Conservation (phyloP, 140 eudicot genomes). For the Flaveria floridana region DNA sequence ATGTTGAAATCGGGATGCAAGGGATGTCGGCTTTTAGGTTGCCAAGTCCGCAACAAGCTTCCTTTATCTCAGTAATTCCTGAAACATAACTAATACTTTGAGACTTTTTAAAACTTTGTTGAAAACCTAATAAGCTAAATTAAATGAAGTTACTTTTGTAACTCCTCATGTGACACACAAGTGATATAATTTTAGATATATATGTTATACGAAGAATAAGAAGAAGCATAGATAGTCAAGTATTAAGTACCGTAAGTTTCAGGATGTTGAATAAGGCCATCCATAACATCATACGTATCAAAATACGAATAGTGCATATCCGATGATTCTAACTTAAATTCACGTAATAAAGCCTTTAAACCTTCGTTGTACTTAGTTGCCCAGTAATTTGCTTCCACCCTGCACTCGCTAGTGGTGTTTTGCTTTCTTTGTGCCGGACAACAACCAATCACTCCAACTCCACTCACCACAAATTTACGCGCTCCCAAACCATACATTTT, state of each 20-base stretch:
- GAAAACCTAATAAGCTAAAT: neutral
- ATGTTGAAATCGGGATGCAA: constrained; percentile 66
- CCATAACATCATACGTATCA: constrained; percentile 52
- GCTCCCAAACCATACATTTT: constrained; percentile 58
- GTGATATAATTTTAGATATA: no score
- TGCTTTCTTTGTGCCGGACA: constrained; percentile 58
- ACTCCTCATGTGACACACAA: no score
- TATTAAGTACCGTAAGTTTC: constrained; percentile 50
- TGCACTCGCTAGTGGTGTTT: constrained; percentile 42
- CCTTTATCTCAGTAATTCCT: constrained; percentile 73
- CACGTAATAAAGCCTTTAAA: constrained; percentile 33
- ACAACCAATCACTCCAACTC: constrained; percentile 61
- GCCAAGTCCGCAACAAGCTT: constrained; percentile 94
- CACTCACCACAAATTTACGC: constrained; percentile 51
- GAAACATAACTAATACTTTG: neutral
- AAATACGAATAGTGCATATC: constrained; percentile 56
- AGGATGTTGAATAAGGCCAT: constrained; percentile 55
- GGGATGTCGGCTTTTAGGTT: constrained; percentile 63
- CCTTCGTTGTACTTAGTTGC: constrained; percentile 49
- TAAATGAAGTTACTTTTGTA: neutral
- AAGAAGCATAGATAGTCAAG: neutral
- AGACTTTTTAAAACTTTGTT: neutral
- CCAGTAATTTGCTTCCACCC: constrained; percentile 49
- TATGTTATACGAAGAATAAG: neutral
- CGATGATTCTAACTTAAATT: constrained; percentile 33